These are phyloP conservation scores for Mucor sp. DNA, from an alignment of 371 early-diverging fungal genomes.

Conservation along the genomic window DNA sequence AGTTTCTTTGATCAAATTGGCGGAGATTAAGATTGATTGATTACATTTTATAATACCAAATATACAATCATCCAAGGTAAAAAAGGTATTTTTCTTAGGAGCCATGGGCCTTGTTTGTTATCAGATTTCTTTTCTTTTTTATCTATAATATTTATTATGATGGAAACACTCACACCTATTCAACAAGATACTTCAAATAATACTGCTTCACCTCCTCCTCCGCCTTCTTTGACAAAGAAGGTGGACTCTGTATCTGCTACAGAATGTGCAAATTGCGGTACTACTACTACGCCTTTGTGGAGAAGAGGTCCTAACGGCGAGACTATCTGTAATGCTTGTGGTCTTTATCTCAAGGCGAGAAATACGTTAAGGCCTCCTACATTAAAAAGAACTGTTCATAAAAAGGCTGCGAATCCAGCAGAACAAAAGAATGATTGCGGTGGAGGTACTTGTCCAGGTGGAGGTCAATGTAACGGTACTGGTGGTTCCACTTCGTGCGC, in stretches of 20 bases:
- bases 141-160: not conserved
- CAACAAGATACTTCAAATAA: not conserved
- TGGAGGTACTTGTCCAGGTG: constrained; percentile 71
- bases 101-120: constrained; percentile 5
- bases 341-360: constrained; percentile 60
- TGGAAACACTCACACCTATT: constrained; percentile 2
- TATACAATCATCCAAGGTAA: not conserved
- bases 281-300: constrained; percentile 89
- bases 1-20: not conserved
- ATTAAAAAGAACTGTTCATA: constrained; percentile 38
- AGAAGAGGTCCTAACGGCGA: constrained; percentile 78
- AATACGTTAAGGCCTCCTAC: constrained; percentile 45
- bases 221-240: not conserved
- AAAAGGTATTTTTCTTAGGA: not conserved
- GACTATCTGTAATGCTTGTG: constrained; percentile 89
- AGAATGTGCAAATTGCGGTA: constrained; percentile 84
- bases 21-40: constrained; percentile 4
- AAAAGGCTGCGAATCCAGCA: constrained; percentile 1
- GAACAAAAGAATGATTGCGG: constrained; percentile 9
- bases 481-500: constrained; percentile 72
- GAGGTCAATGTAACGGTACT: constrained; percentile 75
- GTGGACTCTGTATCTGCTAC: constrained; percentile 29
- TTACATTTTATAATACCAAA: not conserved
- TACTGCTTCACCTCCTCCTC: not conserved
- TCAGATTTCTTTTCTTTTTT: constrained; percentile 8